Evolutionary conservation across 129 eudicot genomes (phyloP).

Genomic region (Flaveria ramosissima): DNA sequence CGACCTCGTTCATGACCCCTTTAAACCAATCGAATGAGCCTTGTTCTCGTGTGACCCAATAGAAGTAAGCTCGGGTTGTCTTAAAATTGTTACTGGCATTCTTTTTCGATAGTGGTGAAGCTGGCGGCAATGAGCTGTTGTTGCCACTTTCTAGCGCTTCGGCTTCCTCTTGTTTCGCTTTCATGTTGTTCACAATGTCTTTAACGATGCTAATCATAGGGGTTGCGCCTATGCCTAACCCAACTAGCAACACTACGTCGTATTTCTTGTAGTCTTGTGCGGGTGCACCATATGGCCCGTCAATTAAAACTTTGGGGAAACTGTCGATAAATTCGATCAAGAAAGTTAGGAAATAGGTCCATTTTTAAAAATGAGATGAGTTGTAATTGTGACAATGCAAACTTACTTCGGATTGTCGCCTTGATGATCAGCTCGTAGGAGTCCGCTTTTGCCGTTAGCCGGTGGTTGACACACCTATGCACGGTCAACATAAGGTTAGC

Average conservation of each 20-base stretch:
- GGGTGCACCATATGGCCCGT: slow-evolving; percentile 81
- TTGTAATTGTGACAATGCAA: not conserved
- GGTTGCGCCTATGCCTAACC: slow-evolving; percentile 71
- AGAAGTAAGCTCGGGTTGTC: slow-evolving; percentile 57
- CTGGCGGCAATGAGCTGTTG: slow-evolving; percentile 17
- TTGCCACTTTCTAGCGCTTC: slow-evolving; percentile 29
- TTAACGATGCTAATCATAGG: slow-evolving; percentile 70
- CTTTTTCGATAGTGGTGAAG: slow-evolving; percentile 26
- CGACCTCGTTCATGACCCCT: slow-evolving; percentile 72
- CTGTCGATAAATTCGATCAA: slow-evolving; percentile 29
- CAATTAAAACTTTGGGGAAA: slow-evolving; percentile 52
- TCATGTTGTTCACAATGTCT: slow-evolving; percentile 63
- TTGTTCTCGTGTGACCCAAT: slow-evolving; percentile 72
- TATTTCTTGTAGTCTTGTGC: slow-evolving; percentile 73
- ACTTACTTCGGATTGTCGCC: slow-evolving; percentile 44
- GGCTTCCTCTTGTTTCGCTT: slow-evolving; percentile 37
- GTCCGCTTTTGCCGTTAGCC: slow-evolving; percentile 53
- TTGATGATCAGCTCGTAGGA: slow-evolving; percentile 52
- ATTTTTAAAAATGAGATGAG: not conserved
- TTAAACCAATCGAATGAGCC: slow-evolving; percentile 77
- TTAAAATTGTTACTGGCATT: slow-evolving; percentile 21
- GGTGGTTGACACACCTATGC: slow-evolving; percentile 52
- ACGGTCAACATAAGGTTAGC: slow-evolving; percentile 13
- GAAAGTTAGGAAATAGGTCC: slow-evolving; percentile 12
- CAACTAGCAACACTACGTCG: slow-evolving; percentile 61